Evolutionary conservation across 2,329 filamentous ascomycete species (phyloP).

Genomic region (Conoideocrella luteorostrata): DNA sequence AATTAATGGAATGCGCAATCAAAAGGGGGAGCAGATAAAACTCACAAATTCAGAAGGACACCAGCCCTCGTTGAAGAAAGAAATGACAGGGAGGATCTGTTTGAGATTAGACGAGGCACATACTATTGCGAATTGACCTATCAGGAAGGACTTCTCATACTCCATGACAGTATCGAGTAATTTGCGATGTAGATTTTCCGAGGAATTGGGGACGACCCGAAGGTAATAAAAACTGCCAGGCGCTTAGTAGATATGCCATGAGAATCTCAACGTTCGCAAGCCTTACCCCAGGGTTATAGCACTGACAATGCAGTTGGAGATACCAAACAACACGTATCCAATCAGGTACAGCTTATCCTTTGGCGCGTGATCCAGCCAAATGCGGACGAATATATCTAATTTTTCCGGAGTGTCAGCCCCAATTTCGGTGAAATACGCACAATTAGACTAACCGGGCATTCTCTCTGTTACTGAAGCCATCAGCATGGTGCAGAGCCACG

Average conservation of each 20-base stretch:
- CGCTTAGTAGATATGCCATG: not conserved
- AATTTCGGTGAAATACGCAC: no score
- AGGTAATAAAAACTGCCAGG: not conserved
- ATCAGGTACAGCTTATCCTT: not conserved
- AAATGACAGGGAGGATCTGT: constrained; percentile 1
- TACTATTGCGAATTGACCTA: not conserved
- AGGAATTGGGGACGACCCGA: not conserved
- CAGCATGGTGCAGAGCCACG: not conserved
- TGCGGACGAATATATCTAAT: constrained; percentile 4
- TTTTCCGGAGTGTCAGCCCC: no score
- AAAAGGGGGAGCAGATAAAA: not conserved
- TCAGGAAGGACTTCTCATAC: not conserved
- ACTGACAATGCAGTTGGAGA: not conserved
- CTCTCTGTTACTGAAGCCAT: not conserved
- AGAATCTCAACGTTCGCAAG: not conserved
- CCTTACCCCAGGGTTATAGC: not conserved
- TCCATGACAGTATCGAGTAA: constrained; percentile 1
- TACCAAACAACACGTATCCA: not conserved
- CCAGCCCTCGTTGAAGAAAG: constrained; percentile 1
- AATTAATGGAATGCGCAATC: not conserved
- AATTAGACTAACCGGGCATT: not conserved
- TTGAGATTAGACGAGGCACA: not conserved
- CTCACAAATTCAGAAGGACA: constrained; percentile 1
- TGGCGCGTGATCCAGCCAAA: constrained; percentile 1
- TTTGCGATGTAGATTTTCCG: not conserved